Evolutionary conservation across 192 early-diverging fungal species (phyloP), one percentile per base, ranked within the genome.

Genomic region (Coemansia sp.): DNA sequence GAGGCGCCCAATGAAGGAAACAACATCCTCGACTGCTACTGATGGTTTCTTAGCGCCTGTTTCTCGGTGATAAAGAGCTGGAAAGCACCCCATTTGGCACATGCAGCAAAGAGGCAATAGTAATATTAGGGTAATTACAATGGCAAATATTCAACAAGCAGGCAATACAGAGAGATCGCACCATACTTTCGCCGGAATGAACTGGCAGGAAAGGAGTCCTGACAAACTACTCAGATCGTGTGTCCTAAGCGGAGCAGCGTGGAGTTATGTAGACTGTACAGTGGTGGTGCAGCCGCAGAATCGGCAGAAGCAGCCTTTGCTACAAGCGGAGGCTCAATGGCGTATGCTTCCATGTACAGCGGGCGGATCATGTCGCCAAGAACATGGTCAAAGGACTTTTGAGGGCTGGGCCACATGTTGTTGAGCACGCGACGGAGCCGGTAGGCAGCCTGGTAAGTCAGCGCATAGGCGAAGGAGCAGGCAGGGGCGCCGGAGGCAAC

Each of bases 1-100:
- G 51, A 66, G 43, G 81, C 77, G 11, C 65, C 54, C 1, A 83
- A 83, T 40, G n/a, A 54, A 14, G 81, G 81, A 45, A 83, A 83
- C 69, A 83, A 83, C 42, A 83, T 83, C 11, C 51, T 83, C 0
- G 81, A 83, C n/a, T 83, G 81, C 55, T 78, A 75, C 53, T 76
- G 48, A 57, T 2, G 5, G 11, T 53, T n/a, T 48, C 46, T n/a
- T 2, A 48, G 46, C 5, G n/a, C 46, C 4, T 32, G 32, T 32
- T 32, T 32, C 32, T 32, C 4, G 32, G 32, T 0, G 32, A 32
- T 32, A 53, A 12, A 57, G n/a, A 32, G 12, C 13, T 14, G 37
- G 5, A 48, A 39, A 38, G 61, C 5, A 16, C 14, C 8, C 8
- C 32, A 32, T 32, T 4, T 32, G 4, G 32, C 32, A 32, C 4